Evolutionary conservation across 768 basidiomycete genomes (phyloP), one percentile per base, ranked within the genome.

Genomic region (Suillus subluteus): DNA sequence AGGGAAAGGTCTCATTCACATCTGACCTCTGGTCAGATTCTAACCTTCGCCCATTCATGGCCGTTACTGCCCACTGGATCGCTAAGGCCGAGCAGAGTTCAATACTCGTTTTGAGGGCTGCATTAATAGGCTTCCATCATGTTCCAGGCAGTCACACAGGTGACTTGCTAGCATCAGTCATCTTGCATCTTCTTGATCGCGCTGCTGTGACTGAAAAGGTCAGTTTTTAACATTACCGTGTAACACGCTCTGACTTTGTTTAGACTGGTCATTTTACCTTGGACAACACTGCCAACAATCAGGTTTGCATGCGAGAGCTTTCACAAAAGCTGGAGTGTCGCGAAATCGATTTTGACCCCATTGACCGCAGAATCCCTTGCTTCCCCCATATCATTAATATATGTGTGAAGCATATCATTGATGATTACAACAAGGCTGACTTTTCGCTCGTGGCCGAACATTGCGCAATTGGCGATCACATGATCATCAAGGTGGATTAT

Each of bases 101-200:
- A 0, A 4, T 35, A 1, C 67, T 74, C 1, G 54, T 70, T 9
- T 38, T 74, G 37, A 67, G 54, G 0, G 63, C 69, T 0, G 64
- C 38, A 0, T 65, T 71, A 0, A 58, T 73, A 0, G 62, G 68
- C 1, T 74, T 68, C 52, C 70, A 69, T 2, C 58, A 67, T 1
- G 2, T 74, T 3, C 66, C 69, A 44, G 67, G 68, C 0, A 68
- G 67, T 48, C 70, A 72, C 41, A 70, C 65, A 1, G 70, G 71
- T 0, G 48, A 48, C 1, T 63, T 71, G 16, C 63, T 74, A 3
- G 65, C 66, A 0, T 4, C 23, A 18, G 68, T 30, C 12, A 8
- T 68, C 0, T 26, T 64, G 2, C 26, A 23, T 15, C 18, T 65
- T 5, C 38, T 67, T 0, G 35, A 69, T 13, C 1, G 13, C 6